Conservation (phyloP, 352 stramenopile species). For the Phytopythium boreale region DNA sequence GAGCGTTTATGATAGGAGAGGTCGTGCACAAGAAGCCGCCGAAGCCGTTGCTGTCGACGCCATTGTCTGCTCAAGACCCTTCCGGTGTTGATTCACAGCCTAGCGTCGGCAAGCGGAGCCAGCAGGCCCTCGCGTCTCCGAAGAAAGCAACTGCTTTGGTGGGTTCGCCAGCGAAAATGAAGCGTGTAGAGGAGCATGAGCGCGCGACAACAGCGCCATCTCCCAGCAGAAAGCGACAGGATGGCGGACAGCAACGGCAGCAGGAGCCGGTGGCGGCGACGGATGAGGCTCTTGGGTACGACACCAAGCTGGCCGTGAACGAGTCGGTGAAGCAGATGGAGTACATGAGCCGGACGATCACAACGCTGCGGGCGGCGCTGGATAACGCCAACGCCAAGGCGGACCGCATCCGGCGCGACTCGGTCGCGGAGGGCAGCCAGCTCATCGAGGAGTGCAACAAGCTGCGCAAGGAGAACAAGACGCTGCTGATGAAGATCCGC, state of each 20-base stretch:
- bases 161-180: background rate
- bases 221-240: background rate
- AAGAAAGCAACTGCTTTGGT: background rate
- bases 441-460: conserved; percentile 82
- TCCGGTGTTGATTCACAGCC: background rate
- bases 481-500: conserved; percentile 54
- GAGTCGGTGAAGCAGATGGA: conserved; percentile 80
- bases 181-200: background rate
- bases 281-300: conserved; percentile 58
- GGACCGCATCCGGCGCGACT: conserved; percentile 64
- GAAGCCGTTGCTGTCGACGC: conserved; percentile 1
- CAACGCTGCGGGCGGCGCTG: conserved; percentile 51
- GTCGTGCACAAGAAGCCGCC: conserved; percentile 54
- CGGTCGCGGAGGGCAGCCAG: conserved; percentile 72
- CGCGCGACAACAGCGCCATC: conserved; percentile 5
- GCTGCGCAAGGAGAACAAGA: conserved; percentile 73
- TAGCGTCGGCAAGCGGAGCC: background rate
- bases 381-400: conserved; percentile 69
- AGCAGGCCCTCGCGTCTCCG: background rate
- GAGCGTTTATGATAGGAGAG: conserved; percentile 71
- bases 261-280: conserved; percentile 6
- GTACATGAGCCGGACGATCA: conserved; percentile 77
- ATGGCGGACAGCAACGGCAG: background rate
- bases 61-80: background rate
- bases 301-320: conserved; percentile 72